Percentiles rank a stretch among this genome's conserved stretches.
Evolutionary conservation across 805 yeast species (phyloP).

Genomic region (Sugiyamaella americana): DNA sequence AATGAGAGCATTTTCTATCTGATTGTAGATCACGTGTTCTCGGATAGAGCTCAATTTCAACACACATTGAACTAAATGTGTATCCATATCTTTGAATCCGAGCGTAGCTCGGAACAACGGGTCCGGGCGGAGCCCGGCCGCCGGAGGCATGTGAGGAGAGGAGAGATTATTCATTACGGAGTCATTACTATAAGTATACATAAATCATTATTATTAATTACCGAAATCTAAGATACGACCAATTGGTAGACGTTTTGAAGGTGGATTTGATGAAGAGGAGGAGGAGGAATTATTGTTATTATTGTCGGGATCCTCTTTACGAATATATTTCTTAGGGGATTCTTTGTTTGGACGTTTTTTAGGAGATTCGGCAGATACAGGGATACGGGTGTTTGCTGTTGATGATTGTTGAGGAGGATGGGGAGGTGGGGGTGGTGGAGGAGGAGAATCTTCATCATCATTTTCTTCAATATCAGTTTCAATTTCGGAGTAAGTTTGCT

Average conservation of each 20-base stretch:
- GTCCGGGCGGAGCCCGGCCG: too few species aligned
- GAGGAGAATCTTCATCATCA: slow-evolving; percentile 9
- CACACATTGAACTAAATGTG: too few species aligned
- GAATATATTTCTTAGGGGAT: slow-evolving; percentile 18
- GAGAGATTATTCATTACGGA: neutral
- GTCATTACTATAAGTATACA: neutral
- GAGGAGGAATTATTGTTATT: neutral
- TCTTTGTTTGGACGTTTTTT: neutral
- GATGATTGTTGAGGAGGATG: neutral
- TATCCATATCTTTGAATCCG: too few species aligned
- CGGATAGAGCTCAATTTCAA: too few species aligned
- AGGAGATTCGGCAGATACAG: slow-evolving; percentile 1
- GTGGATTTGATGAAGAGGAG: neutral
- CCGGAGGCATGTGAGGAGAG: too few species aligned
- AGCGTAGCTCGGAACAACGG: too few species aligned
- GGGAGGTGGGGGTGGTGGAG: neutral
- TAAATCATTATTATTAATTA: neutral
- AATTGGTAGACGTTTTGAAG: slow-evolving; percentile 10
- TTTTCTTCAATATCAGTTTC: slow-evolving; percentile 2
- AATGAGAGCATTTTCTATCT: too few species aligned
- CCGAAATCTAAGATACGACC: slow-evolving; percentile 15
- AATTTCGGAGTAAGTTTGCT: slow-evolving; percentile 1
- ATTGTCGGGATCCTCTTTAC: slow-evolving; percentile 8
- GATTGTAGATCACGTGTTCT: too few species aligned
- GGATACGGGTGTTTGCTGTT: neutral